Percentiles rank a stretch among this genome's conserved stretches.
Evolutionary conservation across 2,329 filamentous ascomycete genomes (phyloP).

Genomic region (Aureobasidium sp.): DNA sequence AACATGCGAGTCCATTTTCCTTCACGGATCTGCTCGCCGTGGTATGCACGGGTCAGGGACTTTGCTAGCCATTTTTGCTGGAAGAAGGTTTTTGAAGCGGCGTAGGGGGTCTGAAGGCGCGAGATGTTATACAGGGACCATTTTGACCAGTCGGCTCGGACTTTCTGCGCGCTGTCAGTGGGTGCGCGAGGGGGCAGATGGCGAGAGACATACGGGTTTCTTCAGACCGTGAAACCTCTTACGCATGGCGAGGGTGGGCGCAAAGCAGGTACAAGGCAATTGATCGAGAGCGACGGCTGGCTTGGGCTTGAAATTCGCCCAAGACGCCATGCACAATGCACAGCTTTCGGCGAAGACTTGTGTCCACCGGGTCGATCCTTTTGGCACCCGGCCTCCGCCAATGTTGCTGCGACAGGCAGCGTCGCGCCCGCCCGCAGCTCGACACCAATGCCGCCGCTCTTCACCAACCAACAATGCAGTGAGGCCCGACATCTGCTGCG

Average conservation of each 20-base stretch:
- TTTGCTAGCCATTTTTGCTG: constrained; percentile 98
- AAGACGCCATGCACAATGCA: background rate
- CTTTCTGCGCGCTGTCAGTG: constrained; percentile 52
- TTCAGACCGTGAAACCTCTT: constrained; percentile 16
- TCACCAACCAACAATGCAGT: background rate
- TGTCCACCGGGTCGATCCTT: background rate
- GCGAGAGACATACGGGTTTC: constrained; percentile 6
- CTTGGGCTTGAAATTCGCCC: constrained; percentile 4
- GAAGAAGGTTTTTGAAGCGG: constrained; percentile 64
- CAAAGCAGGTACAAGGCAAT: background rate
- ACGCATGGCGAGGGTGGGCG: constrained; percentile 11
- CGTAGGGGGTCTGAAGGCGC: constrained; percentile 41
- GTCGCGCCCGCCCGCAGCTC: background rate
- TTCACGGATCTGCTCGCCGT: constrained; percentile 90
- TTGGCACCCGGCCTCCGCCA: background rate
- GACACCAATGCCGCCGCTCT: constrained; percentile 3
- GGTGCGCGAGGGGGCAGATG: background rate
- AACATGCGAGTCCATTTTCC: constrained; percentile 94
- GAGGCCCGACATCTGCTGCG: constrained; percentile 43
- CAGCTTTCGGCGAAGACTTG: constrained; percentile 6
- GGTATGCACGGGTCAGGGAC: constrained; percentile 72
- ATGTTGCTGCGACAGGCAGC: background rate
- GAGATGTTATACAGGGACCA: constrained; percentile 89
- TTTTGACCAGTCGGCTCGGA: constrained; percentile 95
- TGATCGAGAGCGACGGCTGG: background rate